phyloP scores from a whole-genome alignment of 495 filamentous ascomycete species.

The Thermothielavioides terrestris region DNA sequence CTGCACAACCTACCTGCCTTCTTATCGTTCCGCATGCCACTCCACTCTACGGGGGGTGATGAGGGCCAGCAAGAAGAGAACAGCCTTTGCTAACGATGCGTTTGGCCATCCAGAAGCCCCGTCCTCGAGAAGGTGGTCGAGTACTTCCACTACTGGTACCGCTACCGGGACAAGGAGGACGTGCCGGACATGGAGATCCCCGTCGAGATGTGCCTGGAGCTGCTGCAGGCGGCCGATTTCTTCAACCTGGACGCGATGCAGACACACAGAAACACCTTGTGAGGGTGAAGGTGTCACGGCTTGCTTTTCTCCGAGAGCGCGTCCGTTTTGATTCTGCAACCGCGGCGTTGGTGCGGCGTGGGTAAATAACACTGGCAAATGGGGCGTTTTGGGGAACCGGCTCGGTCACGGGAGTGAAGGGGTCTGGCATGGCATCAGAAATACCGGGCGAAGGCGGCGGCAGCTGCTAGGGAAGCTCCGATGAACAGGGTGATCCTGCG shows the following conservation, averaged over 20 bases:
- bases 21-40: not conserved
- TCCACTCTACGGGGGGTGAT: not conserved
- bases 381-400: not conserved
- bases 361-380: too few species aligned
- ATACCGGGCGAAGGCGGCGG: too few species aligned
- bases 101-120: slow-evolving; percentile 49
- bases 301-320: not conserved
- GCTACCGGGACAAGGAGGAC: slow-evolving; percentile 62
- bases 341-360: not conserved
- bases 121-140: slow-evolving; percentile 87
- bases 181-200: slow-evolving; percentile 90
- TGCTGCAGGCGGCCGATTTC: slow-evolving; percentile 88
- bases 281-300: not conserved
- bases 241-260: slow-evolving; percentile 37
- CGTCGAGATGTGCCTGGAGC: slow-evolving; percentile 77
- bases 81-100: slow-evolving; percentile 3
- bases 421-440: not conserved
- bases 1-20: not conserved
- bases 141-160: slow-evolving; percentile 85
- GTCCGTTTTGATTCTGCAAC: not conserved
- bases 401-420: too few species aligned
- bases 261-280: not conserved
- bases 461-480: not conserved
- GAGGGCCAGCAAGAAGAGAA: too few species aligned
- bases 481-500: not conserved